These are phyloP conservation scores for Coleophoma cylindrospora DNA, from an alignment of 2,329 filamentous ascomycete species.

Conservation along the genomic window DNA sequence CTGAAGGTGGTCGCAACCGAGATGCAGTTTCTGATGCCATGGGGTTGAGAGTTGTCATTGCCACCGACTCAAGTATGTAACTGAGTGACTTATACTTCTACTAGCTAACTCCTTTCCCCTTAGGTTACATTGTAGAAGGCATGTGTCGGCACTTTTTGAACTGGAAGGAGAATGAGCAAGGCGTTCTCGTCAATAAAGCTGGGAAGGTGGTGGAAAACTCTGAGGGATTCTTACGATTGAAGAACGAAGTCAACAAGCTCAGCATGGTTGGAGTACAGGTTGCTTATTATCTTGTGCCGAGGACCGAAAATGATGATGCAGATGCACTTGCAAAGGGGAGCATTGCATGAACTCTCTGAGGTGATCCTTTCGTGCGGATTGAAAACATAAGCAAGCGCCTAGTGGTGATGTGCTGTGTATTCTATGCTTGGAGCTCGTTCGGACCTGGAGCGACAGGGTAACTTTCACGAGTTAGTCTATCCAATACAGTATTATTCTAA, in stretches of 20 bases:
- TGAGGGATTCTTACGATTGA: slow-evolving; percentile 6
- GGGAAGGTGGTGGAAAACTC: slow-evolving; percentile 1
- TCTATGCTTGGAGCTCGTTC: no score
- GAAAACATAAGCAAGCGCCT: no score
- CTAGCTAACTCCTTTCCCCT: neutral
- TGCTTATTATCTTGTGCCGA: slow-evolving; percentile 5
- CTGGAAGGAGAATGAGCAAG: neutral
- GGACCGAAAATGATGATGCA: no score
- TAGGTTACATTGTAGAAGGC: neutral
- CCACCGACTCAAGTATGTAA: neutral
- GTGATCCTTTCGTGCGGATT: no score
- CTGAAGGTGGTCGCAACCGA: no score
- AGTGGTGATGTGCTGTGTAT: no score
- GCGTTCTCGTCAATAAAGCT: neutral
- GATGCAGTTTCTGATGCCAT: no score
- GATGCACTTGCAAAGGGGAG: no score
- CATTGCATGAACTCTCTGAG: no score
- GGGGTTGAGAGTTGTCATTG: neutral
- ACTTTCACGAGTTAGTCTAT: no score
- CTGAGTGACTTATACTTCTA: neutral
- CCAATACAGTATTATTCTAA: no score
- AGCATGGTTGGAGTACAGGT: slow-evolving; percentile 7
- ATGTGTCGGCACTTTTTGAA: neutral
- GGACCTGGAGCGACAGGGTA: no score
- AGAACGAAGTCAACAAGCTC: slow-evolving; percentile 3